Evolutionary conservation across 345 rosid genomes (phyloP).

Genomic region (Gynandropsis gynandra): DNA sequence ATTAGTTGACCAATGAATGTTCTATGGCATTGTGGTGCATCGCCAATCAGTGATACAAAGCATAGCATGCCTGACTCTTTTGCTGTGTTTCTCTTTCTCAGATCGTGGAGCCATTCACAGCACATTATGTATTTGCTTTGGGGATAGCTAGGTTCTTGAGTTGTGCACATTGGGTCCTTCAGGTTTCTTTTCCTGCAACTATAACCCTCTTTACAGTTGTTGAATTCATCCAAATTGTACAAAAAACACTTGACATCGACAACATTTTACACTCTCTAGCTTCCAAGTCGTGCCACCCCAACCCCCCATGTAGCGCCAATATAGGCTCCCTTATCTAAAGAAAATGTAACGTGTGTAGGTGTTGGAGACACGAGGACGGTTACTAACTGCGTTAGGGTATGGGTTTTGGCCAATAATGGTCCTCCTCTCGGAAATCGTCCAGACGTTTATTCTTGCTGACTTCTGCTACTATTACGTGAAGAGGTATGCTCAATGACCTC

Average conservation of each 20-base stretch:
- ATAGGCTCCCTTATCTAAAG: background rate
- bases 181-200: slow-evolving; percentile 38
- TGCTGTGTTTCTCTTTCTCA: slow-evolving; percentile 21
- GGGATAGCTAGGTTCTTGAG: slow-evolving; percentile 89
- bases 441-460: slow-evolving; percentile 86
- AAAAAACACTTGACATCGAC: background rate
- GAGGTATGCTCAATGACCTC: slow-evolving; percentile 31
- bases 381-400: slow-evolving; percentile 70
- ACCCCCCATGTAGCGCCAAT: too few species aligned
- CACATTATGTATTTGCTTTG: slow-evolving; percentile 85
- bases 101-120: slow-evolving; percentile 96
- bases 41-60: too few species aligned
- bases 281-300: background rate
- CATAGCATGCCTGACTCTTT: too few species aligned
- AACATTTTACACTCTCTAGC: too few species aligned
- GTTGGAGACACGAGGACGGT: slow-evolving; percentile 63
- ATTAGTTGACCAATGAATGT: too few species aligned
- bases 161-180: slow-evolving; percentile 94
- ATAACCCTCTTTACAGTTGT: background rate
- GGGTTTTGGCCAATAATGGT: slow-evolving; percentile 91
- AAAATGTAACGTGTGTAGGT: slow-evolving; percentile 47
- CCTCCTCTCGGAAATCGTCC: slow-evolving; percentile 74
- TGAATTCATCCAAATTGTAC: background rate
- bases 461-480: slow-evolving; percentile 83
- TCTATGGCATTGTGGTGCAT: too few species aligned